Base-by-base conservation (phyloP, 1,284 basidiomycete species). In the Cutaneotrichosporon arboriforme region DNA sequence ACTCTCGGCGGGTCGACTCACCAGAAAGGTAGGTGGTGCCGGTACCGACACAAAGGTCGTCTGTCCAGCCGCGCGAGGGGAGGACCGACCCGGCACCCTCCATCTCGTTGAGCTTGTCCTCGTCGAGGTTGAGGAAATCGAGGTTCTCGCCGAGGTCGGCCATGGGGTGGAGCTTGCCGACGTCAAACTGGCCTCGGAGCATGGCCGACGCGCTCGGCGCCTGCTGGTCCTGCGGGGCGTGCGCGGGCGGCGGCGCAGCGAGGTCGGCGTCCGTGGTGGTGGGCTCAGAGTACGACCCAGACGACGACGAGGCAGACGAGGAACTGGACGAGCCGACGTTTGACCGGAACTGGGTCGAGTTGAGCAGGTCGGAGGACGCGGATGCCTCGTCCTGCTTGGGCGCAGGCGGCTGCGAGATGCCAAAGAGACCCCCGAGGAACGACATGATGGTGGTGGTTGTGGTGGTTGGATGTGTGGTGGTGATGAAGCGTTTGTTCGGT, bases 21-120 rank as follows among this genome's bases (percentile, higher is more conserved):
- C 94, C 96, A 70, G 88, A 83, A 52, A 98, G 85, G 83, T 98
- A 98, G 78, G 93, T 97, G 61, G 93, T 96, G 54, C 96, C 96
- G 66, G 94, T 97, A 64, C 96, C 96, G 77, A 98, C 97, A 83
- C 92, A 97, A 57, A 99, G 80, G 77, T 98, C 96, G 79, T 99
- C 96, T 77, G 90, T 90, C 93, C 92, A 99, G 55, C 96, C 94
- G 76, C 96, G 81, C 72, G 87, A 89, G 65, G 91, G 90, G 63
- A 94, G 82, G 58, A 90, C 88, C 59, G 88, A 88, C 67, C 81
- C 82, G 68, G 87, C 82, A 56, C 92, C 90, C 71, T 88, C 87
- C 64, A 93, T 78, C 55, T 90, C 84, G 76, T 79, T 87, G 69
- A 87, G 84, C 79, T 94, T 90, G 78, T 93, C 88, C 77, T 97